Evolutionary conservation across 768 basidiomycete genomes (phyloP).

Genomic region (Lyophyllum semitale): DNA sequence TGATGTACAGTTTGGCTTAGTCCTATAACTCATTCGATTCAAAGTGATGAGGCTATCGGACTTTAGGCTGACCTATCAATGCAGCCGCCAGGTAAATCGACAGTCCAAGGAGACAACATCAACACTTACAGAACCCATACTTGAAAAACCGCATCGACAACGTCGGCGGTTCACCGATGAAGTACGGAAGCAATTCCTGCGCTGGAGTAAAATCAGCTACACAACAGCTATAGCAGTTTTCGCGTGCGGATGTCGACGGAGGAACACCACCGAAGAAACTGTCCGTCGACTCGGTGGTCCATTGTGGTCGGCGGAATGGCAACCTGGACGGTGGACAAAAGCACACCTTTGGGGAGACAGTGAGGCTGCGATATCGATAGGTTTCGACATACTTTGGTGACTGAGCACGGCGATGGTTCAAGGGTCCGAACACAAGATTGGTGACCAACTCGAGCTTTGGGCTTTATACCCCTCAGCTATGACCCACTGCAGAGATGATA

Average conservation of each 20-base stretch:
- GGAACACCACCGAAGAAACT: constrained; percentile 2
- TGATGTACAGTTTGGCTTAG: constrained; percentile 25
- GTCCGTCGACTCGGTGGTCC: constrained; percentile 8
- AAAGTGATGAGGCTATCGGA: no score
- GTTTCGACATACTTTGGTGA: neutral
- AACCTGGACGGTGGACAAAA: constrained; percentile 5
- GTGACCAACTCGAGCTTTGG: neutral
- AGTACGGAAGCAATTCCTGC: neutral
- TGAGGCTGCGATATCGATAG: neutral
- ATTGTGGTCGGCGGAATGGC: constrained; percentile 5
- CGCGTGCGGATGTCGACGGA: neutral
- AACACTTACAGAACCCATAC: constrained; percentile 5
- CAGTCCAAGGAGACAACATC: no score
- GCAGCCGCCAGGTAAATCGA: constrained; percentile 24
- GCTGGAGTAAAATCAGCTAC: constrained; percentile 1
- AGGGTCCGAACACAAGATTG: neutral
- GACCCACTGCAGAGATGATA: neutral
- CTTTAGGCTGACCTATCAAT: constrained; percentile 14
- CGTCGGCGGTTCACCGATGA: constrained; percentile 3
- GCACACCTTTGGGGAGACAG: neutral
- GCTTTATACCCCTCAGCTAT: neutral
- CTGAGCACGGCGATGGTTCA: neutral
- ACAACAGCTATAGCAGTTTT: constrained; percentile 7
- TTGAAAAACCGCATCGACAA: constrained; percentile 7
- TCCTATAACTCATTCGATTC: constrained; percentile 3